Conservation (phyloP, 768 basidiomycete genomes). For the Clavaria fumosa region DNA sequence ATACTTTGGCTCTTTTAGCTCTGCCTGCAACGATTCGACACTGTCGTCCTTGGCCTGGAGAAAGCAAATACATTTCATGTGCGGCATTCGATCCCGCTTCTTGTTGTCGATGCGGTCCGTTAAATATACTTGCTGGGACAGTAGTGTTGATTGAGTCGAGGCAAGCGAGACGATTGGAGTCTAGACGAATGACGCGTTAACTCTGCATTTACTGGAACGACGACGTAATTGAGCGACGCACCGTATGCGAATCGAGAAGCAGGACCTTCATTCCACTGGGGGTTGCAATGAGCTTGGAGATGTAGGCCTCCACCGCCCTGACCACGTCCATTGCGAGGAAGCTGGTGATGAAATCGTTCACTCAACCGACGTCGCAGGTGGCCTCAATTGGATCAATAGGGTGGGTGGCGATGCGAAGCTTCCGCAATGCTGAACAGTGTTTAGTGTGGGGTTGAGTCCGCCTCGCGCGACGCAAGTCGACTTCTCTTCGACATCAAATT, state of each 20-base stretch:
- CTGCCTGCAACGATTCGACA: constrained; percentile 66
- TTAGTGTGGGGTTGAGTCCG: too few relatives aligned
- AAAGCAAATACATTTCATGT: constrained; percentile 96
- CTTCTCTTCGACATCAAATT: too few relatives aligned
- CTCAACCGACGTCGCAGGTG: too few relatives aligned
- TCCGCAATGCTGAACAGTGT: too few relatives aligned
- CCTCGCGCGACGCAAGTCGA: too few relatives aligned
- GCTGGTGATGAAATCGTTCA: neutral
- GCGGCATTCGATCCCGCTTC: constrained; percentile 80
- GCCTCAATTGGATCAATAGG: too few relatives aligned
- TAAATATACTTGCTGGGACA: constrained; percentile 94
- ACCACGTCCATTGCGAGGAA: constrained; percentile 70
- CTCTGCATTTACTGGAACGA: neutral
- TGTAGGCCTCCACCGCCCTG: constrained; percentile 90
- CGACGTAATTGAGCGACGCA: constrained; percentile 22
- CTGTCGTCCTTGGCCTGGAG: constrained; percentile 72
- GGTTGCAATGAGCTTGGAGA: constrained; percentile 74
- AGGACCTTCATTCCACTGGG: constrained; percentile 91
- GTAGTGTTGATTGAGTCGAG: constrained; percentile 81
- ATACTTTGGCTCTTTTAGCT: constrained; percentile 83
- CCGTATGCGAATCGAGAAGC: constrained; percentile 87
- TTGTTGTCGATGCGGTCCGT: constrained; percentile 96
- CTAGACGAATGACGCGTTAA: constrained; percentile 23
- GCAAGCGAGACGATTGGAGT: constrained; percentile 93
- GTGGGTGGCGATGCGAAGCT: too few relatives aligned